Percentiles rank a stretch among this genome's conserved stretches.
phyloP scores from a whole-genome alignment of 228 moss, liverwort and hornwort species.

The Sphagnum fallax region DNA sequence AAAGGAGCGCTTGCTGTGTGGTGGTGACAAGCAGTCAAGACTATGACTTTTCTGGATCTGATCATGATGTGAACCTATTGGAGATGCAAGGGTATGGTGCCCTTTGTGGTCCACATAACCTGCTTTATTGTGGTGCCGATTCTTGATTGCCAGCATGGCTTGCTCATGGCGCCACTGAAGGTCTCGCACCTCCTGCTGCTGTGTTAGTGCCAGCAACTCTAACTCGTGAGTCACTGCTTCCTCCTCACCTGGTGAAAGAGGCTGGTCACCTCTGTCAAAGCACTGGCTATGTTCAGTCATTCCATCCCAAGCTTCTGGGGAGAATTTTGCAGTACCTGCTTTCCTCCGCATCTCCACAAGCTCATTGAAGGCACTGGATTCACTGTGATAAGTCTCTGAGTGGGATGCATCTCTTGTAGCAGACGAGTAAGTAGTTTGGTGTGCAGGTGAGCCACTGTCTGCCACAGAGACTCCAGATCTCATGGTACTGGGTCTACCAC shows the following conservation, averaged over 20 bases:
- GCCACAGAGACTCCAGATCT: slow-evolving; percentile 7
- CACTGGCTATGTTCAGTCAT: slow-evolving; percentile 13
- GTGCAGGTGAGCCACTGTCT: slow-evolving; percentile 3
- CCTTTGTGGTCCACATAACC: not conserved
- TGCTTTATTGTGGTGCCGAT: slow-evolving; percentile 6
- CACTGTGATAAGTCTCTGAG: not conserved
- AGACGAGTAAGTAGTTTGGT: not conserved
- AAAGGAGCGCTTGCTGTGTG: not conserved
- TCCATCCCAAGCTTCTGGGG: slow-evolving; percentile 17
- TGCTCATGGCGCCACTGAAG: slow-evolving; percentile 33
- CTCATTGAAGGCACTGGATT: slow-evolving; percentile 19
- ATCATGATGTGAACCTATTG: slow-evolving; percentile 1
- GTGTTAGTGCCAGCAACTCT: slow-evolving; percentile 14
- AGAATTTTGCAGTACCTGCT: slow-evolving; percentile 14
- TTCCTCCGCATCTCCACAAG: slow-evolving; percentile 29
- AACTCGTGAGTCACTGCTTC: slow-evolving; percentile 16
- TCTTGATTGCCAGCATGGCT: slow-evolving; percentile 20
- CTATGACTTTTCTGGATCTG: not conserved
- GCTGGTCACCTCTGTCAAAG: slow-evolving; percentile 8
- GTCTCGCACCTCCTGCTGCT: slow-evolving; percentile 23
- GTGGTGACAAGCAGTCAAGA: not conserved
- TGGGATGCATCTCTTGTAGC: not conserved
- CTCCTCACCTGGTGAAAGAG: slow-evolving; percentile 6
- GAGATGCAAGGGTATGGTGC: not conserved
- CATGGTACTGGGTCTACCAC: slow-evolving; percentile 4